phyloP scores from a whole-genome alignment of 768 basidiomycete genomes.

The Roridomyces roridus region DNA sequence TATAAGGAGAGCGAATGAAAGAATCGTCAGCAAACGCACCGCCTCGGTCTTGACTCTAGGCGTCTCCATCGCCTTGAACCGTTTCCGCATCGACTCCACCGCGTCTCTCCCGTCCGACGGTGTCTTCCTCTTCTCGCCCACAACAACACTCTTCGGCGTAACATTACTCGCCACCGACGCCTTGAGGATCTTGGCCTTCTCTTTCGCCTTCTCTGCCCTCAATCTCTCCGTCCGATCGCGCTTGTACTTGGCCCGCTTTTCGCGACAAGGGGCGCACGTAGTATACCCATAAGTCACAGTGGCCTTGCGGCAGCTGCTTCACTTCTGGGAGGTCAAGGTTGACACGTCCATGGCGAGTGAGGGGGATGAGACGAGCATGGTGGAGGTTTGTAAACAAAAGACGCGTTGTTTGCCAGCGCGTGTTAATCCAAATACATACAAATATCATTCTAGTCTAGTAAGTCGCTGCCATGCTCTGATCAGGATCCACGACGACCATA shows the following conservation, averaged over 20 bases:
- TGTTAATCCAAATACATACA: no score
- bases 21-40: background rate
- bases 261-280: conserved; percentile 13
- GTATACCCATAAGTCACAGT: conserved; percentile 3
- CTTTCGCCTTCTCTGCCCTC: background rate
- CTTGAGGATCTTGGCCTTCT: background rate
- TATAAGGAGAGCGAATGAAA: background rate
- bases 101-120: conserved; percentile 1
- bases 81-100: conserved; percentile 14
- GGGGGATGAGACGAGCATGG: no score
- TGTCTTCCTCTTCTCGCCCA: conserved; percentile 18
- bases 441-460: background rate
- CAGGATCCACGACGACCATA: conserved; percentile 34
- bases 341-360: no score
- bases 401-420: no score
- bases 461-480: conserved; percentile 13
- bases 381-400: no score
- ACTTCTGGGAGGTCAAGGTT: background rate
- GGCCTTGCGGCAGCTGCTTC: conserved; percentile 5
- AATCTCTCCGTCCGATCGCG: background rate
- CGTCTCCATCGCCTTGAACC: conserved; percentile 14
- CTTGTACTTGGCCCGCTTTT: background rate
- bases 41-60: background rate
- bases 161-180: no score
- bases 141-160: background rate